Evolutionary conservation across 106 monocot genomes (phyloP), one percentile per base, ranked within the genome.

Genomic region (Ottelia alismoides): DNA sequence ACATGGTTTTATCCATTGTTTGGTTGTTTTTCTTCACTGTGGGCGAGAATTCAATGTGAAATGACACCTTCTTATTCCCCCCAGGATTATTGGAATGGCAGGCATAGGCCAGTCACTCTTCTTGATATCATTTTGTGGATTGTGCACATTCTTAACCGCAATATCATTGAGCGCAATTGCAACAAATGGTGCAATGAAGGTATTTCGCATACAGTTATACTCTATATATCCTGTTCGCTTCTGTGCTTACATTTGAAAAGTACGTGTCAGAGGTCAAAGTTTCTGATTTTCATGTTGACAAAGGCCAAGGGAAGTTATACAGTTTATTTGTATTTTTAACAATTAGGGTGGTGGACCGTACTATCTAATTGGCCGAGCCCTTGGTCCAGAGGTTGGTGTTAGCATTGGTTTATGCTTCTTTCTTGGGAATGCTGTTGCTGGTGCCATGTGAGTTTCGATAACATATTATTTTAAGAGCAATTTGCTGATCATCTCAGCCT

Each of bases 101-200:
- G 94, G 94, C 55, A 78, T 94, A 27, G 81, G 94, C 3, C 78
- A 76, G 30, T 80, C 81, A 27, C 88, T 94, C 57, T 12, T 94
- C 49, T 45, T 94, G 66, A 84, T 94, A 65, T 57, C 94, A 70
- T 85, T 94, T 54, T 94, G 94, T 67, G 94, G 75, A 14, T 60
- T 81, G 45, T 94, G 94, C 45, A 94, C 94, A 53, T 94, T 94
- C 72, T 74, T 94, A 61, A 94, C 94, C 30, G 58, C 66, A 54
- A 94, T 94, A 65, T 94, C 94, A 45, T 84, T 94, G 66, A 94
- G 94, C 73, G 94, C 94, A 63, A 94, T 94, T 70, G 94, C 94
- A 49, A 94, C 94, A 45, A 94, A 94, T 72, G 94, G 94, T 25
- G 94, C 94, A 58, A 94, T 94, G 94, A 94, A 94, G 94, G 94